A percentile compares a stretch with the other conserved stretches of the same genome.
Conservation (phyloP, 1,284 basidiomycete species). For the Abortiporus biennis region DNA sequence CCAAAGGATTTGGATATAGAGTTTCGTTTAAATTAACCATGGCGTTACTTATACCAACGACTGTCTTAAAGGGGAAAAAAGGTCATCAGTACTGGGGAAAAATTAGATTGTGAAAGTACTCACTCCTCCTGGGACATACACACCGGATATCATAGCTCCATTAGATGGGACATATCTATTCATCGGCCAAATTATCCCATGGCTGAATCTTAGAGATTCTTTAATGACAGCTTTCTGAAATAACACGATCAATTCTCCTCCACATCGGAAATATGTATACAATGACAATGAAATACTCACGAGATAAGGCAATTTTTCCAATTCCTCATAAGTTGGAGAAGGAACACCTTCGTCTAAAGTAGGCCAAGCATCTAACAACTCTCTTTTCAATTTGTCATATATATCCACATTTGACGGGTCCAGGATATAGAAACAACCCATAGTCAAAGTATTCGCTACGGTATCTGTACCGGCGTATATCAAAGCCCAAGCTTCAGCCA, state of each 20-base stretch:
- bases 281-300: constrained; percentile 12
- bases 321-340: constrained; percentile 15
- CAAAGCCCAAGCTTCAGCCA: constrained; percentile 22
- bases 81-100: neutral
- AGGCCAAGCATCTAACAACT: constrained; percentile 24
- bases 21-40: constrained; percentile 17
- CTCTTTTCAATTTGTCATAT: constrained; percentile 13
- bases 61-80: constrained; percentile 18
- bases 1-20: constrained; percentile 23
- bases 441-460: constrained; percentile 20
- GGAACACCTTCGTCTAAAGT: constrained; percentile 14
- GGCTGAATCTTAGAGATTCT: constrained; percentile 26
- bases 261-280: neutral
- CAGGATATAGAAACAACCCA: constrained; percentile 19
- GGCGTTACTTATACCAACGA: constrained; percentile 17
- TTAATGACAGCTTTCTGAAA: constrained; percentile 30
- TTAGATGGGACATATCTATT: constrained; percentile 15
- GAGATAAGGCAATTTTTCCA: constrained; percentile 28
- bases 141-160: constrained; percentile 15
- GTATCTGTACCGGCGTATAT: constrained; percentile 27
- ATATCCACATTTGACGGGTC: constrained; percentile 11
- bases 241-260: too few relatives aligned
- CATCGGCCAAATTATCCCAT: constrained; percentile 11
- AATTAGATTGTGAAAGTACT: constrained; percentile 8
- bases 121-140: constrained; percentile 19